Conservation (phyloP, 768 basidiomycete genomes). For the Rhodotorula babjevae region DNA sequence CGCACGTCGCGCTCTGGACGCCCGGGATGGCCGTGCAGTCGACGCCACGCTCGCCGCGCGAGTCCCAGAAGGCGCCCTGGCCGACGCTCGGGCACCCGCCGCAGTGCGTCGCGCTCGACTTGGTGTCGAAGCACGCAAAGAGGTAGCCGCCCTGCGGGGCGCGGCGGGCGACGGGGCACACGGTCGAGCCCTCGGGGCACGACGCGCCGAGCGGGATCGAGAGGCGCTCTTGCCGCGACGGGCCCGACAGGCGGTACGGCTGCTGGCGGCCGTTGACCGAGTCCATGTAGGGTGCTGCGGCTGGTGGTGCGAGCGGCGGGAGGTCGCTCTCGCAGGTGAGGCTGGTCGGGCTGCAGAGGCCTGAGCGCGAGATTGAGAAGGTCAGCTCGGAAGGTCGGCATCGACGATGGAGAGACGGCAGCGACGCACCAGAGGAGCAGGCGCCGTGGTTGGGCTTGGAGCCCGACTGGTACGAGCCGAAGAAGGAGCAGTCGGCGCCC, state of each 20-base stretch:
- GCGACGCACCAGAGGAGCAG: constrained; percentile 10
- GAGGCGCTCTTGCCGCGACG: background rate
- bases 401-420: too few species aligned
- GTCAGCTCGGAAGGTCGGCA: background rate
- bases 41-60: constrained; percentile 8
- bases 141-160: background rate
- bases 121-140: constrained; percentile 43
- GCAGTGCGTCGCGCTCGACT: constrained; percentile 42
- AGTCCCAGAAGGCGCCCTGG: background rate
- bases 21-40: constrained; percentile 44
- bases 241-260: background rate
- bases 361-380: background rate
- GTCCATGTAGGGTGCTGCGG: background rate
- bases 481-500: constrained; percentile 25
- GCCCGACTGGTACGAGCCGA: constrained; percentile 17
- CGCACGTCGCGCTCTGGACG: constrained; percentile 40
- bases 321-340: background rate
- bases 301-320: background rate
- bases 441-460: constrained; percentile 22
- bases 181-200: constrained; percentile 20
- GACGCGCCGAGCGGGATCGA: constrained; percentile 18
- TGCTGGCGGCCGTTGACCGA: background rate
- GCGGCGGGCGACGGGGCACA: constrained; percentile 11
- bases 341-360: background rate
- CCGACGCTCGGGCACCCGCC: constrained; percentile 42